Evolutionary conservation across 192 early-diverging fungal species (phyloP).

Genomic region (Globomyces pollinis-pini): DNA sequence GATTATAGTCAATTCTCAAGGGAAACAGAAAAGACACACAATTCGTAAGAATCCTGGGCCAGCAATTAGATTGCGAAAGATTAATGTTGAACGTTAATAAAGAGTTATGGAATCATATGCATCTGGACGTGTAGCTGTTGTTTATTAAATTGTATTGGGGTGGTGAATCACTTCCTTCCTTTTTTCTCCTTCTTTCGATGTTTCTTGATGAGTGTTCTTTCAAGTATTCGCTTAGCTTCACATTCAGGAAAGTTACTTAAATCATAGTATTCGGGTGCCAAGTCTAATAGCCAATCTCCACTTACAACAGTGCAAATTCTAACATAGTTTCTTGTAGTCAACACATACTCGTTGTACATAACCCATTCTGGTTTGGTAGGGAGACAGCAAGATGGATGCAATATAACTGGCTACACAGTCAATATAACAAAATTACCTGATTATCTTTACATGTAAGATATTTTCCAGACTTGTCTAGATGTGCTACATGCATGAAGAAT

Average conservation of each 20-base stretch:
- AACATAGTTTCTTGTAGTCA: constrained; percentile 94
- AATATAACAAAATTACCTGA: constrained; percentile 45
- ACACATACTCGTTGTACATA: constrained; percentile 97
- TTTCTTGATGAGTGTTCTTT: constrained; percentile 58
- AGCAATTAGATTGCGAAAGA: background rate
- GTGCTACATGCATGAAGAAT: constrained; percentile 98
- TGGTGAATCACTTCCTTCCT: background rate
- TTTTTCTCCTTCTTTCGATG: constrained; percentile 9
- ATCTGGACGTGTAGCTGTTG: too few relatives aligned
- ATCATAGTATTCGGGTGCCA: constrained; percentile 90
- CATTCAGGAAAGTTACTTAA: constrained; percentile 83
- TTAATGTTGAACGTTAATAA: constrained; percentile 9
- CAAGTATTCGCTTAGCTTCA: constrained; percentile 78
- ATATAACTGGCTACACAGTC: constrained; percentile 57
- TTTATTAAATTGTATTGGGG: too few relatives aligned
- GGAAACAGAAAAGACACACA: background rate
- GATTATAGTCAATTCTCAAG: background rate
- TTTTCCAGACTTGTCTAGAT: constrained; percentile 72
- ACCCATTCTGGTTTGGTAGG: constrained; percentile 97
- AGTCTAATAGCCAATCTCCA: constrained; percentile 61
- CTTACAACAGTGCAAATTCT: constrained; percentile 85
- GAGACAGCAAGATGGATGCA: constrained; percentile 88
- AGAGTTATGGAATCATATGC: too few relatives aligned
- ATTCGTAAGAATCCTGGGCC: background rate
- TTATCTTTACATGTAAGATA: constrained; percentile 97